Evolutionary conservation across 352 stramenopile species (phyloP).

Genomic region (Pythium plurisporium): DNA sequence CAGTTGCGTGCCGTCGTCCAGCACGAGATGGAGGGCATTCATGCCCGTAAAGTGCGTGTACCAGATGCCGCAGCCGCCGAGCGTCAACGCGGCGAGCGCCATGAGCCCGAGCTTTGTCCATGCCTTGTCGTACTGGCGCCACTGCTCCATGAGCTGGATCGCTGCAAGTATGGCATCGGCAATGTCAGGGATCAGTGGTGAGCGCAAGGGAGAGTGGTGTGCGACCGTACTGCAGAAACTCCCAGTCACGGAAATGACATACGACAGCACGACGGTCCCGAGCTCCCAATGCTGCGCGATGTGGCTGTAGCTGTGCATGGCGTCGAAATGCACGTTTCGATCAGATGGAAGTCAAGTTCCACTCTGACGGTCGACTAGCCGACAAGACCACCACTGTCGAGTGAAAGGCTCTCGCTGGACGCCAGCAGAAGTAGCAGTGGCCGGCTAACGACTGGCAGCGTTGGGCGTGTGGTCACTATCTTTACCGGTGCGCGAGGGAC

Average conservation of each 20-base stretch:
- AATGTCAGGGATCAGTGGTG: background rate
- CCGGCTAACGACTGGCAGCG: too few species aligned
- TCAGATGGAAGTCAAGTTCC: background rate
- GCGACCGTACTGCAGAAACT: slow-evolving; percentile 52
- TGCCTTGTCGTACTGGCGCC: slow-evolving; percentile 34
- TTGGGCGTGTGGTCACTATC: too few species aligned
- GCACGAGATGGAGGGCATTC: slow-evolving; percentile 40
- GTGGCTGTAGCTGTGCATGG: too few species aligned
- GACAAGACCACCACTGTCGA: too few species aligned
- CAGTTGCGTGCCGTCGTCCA: slow-evolving; percentile 40
- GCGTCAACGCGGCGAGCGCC: slow-evolving; percentile 30
- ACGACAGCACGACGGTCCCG: slow-evolving; percentile 39
- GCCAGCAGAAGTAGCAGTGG: too few species aligned
- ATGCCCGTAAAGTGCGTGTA: slow-evolving; percentile 74
- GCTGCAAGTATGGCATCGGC: slow-evolving; percentile 8
- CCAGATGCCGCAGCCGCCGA: slow-evolving; percentile 72
- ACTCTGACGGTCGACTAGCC: background rate
- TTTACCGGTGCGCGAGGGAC: too few species aligned
- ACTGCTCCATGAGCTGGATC: slow-evolving; percentile 69
- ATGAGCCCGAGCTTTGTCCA: slow-evolving; percentile 37
- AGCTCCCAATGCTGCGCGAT: slow-evolving; percentile 13
- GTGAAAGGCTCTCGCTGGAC: too few species aligned
- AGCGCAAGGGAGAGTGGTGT: background rate
- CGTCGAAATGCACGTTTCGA: background rate
- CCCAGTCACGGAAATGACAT: slow-evolving; percentile 57